Evolutionary conservation across 1,139 yeast genomes (phyloP).

Genomic region (Protomyces inouyei): DNA sequence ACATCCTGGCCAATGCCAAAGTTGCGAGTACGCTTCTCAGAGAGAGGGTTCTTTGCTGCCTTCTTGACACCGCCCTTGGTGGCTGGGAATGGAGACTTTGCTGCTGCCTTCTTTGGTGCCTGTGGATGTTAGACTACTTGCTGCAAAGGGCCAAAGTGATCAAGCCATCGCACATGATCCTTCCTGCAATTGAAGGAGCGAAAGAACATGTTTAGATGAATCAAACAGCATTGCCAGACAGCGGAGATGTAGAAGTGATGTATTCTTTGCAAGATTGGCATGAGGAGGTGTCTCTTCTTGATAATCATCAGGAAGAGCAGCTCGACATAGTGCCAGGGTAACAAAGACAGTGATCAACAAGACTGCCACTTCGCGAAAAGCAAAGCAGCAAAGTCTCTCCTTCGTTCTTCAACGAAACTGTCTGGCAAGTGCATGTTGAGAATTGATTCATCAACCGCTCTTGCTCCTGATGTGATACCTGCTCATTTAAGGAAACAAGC

Average conservation of each 20-base stretch:
- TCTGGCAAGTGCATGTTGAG: neutral
- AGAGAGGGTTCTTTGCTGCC: slow-evolving; percentile 59
- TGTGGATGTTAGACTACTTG: neutral
- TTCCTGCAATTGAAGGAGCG: neutral
- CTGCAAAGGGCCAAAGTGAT: neutral
- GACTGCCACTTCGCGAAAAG: neutral
- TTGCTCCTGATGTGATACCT: too few species aligned
- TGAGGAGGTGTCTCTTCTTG: neutral
- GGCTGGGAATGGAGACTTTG: slow-evolving; percentile 60
- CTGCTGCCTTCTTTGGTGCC: slow-evolving; percentile 20
- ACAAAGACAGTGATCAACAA: slow-evolving; percentile 2
- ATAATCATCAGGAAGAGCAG: too few species aligned
- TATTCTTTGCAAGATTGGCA: neutral
- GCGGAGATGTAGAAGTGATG: neutral
- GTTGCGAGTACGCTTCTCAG: slow-evolving; percentile 84
- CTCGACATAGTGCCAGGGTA: neutral
- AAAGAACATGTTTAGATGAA: neutral
- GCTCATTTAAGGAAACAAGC: too few species aligned
- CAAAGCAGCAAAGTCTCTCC: neutral
- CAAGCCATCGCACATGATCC: slow-evolving; percentile 1
- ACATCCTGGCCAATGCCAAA: slow-evolving; percentile 88
- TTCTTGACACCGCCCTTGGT: slow-evolving; percentile 43
- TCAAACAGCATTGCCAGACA: slow-evolving; percentile 1
- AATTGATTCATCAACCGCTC: too few species aligned
- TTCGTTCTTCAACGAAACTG: slow-evolving; percentile 1